Evolutionary conservation across 176 grass and related monocot species (phyloP).

Genomic region (Alopecurus myosuroides): DNA sequence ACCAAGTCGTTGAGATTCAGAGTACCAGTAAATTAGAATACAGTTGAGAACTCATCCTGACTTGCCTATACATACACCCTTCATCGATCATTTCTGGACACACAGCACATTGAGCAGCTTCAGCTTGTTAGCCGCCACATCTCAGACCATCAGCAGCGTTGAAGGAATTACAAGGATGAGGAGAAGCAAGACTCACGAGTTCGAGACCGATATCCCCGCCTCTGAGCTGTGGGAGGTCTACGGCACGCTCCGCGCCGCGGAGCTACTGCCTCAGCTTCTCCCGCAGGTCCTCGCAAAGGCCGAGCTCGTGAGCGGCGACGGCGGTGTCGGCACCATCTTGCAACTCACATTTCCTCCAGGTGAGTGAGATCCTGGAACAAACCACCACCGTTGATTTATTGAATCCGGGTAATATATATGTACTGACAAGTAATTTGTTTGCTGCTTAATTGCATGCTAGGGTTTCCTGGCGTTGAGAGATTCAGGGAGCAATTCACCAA

Average conservation of each 20-base stretch:
- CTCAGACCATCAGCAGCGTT: no score
- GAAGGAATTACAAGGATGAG: no score
- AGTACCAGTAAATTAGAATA: no score
- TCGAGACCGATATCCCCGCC: constrained; percentile 8
- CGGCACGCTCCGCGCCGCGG: constrained; percentile 6
- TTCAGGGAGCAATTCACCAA: constrained; percentile 17
- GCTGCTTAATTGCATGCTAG: neutral
- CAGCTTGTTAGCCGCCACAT: no score
- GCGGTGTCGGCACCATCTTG: constrained; percentile 20
- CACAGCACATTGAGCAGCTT: no score
- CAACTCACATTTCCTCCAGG: constrained; percentile 27
- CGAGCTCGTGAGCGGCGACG: constrained; percentile 13
- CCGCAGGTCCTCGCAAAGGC: neutral
- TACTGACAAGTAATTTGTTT: neutral
- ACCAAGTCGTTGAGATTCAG: no score
- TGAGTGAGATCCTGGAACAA: constrained; percentile 32
- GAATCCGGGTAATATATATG: neutral
- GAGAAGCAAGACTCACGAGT: constrained; percentile 22
- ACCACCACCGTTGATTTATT: no score
- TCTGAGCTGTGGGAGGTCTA: constrained; percentile 17
- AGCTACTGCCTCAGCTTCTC: neutral
- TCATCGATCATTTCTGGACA: no score
- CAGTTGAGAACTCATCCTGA: no score
- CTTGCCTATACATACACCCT: no score
- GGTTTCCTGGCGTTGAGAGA: neutral